A percentile compares a stretch with the other conserved stretches of the same genome.
Evolutionary conservation across 805 yeast genomes (phyloP).

Genomic region (Myxozyma monticola): DNA sequence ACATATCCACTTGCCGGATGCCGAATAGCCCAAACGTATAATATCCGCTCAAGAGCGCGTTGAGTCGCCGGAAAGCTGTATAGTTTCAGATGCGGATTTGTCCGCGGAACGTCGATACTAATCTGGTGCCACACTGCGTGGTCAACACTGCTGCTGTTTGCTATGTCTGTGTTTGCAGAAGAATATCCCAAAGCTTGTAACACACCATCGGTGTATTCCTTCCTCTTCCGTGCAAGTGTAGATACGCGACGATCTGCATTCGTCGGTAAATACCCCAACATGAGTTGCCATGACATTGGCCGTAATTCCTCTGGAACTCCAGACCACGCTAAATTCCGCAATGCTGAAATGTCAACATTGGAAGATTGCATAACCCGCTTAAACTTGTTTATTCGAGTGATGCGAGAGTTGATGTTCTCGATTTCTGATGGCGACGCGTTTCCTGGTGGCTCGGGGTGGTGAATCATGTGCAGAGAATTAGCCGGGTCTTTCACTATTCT

Average conservation of each 20-base stretch:
- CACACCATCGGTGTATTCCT: constrained; percentile 79
- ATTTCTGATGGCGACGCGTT: constrained; percentile 44
- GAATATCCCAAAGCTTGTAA: constrained; percentile 52
- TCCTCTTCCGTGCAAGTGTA: constrained; percentile 73
- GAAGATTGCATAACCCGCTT: constrained; percentile 56
- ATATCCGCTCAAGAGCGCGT: constrained; percentile 70
- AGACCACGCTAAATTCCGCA: constrained; percentile 85
- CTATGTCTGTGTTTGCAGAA: not conserved
- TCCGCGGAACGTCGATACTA: constrained; percentile 89
- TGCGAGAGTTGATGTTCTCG: constrained; percentile 58
- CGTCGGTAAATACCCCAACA: constrained; percentile 87
- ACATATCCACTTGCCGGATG: constrained; percentile 98
- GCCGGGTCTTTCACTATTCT: constrained; percentile 44
- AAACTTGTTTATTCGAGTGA: constrained; percentile 65
- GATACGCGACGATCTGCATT: constrained; percentile 72
- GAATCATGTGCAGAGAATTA: constrained; percentile 35
- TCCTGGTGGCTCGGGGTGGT: constrained; percentile 26
- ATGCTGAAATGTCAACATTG: constrained; percentile 63
- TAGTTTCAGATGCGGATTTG: constrained; percentile 79
- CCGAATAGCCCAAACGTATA: constrained; percentile 92
- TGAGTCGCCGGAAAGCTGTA: constrained; percentile 73
- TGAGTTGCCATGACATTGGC: constrained; percentile 83
- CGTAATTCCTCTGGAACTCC: constrained; percentile 84
- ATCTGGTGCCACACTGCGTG: constrained; percentile 92
- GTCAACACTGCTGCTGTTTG: constrained; percentile 52